These are phyloP conservation scores for Lodderomyces elongisporus DNA, from an alignment of 1,139 yeast species.

Conservation along the genomic window DNA sequence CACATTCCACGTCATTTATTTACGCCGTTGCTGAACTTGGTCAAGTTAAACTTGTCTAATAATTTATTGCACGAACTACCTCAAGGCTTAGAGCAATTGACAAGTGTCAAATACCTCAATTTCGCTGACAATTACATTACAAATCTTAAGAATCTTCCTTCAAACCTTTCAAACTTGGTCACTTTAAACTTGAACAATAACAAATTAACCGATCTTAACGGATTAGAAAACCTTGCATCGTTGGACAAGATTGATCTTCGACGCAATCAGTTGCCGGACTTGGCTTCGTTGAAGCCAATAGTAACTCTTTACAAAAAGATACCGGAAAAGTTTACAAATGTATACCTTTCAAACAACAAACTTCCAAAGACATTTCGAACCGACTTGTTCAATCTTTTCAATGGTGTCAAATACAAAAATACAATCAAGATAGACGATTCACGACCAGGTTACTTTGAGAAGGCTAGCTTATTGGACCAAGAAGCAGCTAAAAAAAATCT, in stretches of 20 bases:
- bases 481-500: conserved; percentile 42
- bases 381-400: conserved; percentile 49
- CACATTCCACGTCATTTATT: conserved; percentile 43
- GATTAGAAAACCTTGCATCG: conserved; percentile 41
- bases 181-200: conserved; percentile 55
- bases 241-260: conserved; percentile 57
- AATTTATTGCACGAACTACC: conserved; percentile 51
- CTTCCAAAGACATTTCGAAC: conserved; percentile 46
- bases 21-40: conserved; percentile 45
- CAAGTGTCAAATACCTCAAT: conserved; percentile 49
- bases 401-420: conserved; percentile 49
- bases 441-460: conserved; percentile 60
- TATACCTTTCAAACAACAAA: conserved; percentile 41
- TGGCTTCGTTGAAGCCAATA: conserved; percentile 31
- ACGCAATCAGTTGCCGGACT: conserved; percentile 33
- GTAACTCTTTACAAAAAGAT: conserved; percentile 32
- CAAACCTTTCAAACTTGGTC: conserved; percentile 36
- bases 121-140: conserved; percentile 51
- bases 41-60: conserved; percentile 54
- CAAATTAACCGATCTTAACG: conserved; percentile 38
- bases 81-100: conserved; percentile 45
- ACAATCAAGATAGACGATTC: conserved; percentile 54
- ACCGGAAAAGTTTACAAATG: conserved; percentile 26
- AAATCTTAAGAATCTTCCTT: conserved; percentile 35
- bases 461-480: conserved; percentile 48